Evolutionary conservation across 495 filamentous ascomycete species (phyloP), one percentile per base, ranked within the genome.

Genomic region (Talaromyces trachyspermus): DNA sequence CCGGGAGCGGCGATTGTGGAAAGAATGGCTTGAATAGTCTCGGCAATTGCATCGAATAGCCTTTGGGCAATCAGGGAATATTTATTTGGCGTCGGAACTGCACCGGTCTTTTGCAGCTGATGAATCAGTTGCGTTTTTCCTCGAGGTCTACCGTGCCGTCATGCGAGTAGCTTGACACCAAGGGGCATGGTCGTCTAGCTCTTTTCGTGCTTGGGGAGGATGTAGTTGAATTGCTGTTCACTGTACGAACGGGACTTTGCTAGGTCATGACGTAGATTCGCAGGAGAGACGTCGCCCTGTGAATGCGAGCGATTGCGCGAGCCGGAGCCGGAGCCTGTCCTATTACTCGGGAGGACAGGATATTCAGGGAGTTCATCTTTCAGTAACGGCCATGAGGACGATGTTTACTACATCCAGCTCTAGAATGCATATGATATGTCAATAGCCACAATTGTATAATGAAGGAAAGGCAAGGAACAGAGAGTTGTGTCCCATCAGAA

Each of bases 351-450:
- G 86, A 79, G 54, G 88, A 94, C 64, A 98, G 76, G 64, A 95
- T 86, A 68, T 95, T 95, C 73, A 97, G 71, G 59, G 91, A 95
- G 84, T 97, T 96, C 91, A 98, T 98, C 71, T 83, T 89, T 71
- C 36, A 49, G 38, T 36, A 49, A 49, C 46, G 46, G 32, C 43
- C 49, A 38, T 50, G 44, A 48, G 26, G 24, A 48, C 45, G 35
- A 46, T 19, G 24, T 17, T 7, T 5, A 29, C 35, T 38, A 14
- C 6, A 46, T 15, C 29, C 30, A 35, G 44, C 30, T 29, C 32
- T 35, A 15, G 29, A 30, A 38, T 38, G 27, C 27, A 12, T 30
- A 12, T 6, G 27, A 6, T 12, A 12, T 30, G 30, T 26, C 23
- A 12, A n/a, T 18, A 43, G 10, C 10, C 40, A 43, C 5, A 22